Conservation (phyloP, 2,329 filamentous ascomycete species). For the Epichloe elymi region DNA sequence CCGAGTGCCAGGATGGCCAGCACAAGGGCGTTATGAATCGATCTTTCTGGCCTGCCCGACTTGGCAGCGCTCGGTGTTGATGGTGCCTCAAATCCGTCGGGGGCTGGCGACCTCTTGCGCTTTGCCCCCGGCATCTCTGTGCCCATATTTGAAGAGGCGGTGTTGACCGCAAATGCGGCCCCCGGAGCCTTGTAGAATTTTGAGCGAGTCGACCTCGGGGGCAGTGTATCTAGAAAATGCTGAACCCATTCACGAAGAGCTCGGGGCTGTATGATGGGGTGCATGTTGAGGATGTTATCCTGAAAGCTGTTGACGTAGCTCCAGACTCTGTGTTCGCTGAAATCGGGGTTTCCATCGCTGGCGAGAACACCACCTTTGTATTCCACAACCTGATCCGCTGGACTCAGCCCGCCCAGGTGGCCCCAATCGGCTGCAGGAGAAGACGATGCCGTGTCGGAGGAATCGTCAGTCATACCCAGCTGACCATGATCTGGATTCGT, state of each 20-base stretch:
- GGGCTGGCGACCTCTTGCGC: constrained; percentile 40
- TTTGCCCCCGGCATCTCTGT: constrained; percentile 28
- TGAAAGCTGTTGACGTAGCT: constrained; percentile 44
- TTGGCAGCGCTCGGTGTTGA: constrained; percentile 21
- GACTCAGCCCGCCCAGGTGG: constrained; percentile 38
- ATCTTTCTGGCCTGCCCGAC: constrained; percentile 43
- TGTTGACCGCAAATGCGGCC: constrained; percentile 20
- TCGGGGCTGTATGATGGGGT: constrained; percentile 44
- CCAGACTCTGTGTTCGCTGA: constrained; percentile 36
- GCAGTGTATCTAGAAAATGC: constrained; percentile 37
- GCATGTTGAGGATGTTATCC: constrained; percentile 50
- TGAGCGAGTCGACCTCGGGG: constrained; percentile 19
- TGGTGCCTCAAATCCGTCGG: constrained; percentile 20
- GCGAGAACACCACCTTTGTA: constrained; percentile 24
- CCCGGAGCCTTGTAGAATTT: constrained; percentile 16
- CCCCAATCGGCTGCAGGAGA: constrained; percentile 46
- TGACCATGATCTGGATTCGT: constrained; percentile 21
- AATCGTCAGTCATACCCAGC: constrained; percentile 32
- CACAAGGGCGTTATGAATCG: constrained; percentile 68
- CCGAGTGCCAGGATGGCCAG: constrained; percentile 76
- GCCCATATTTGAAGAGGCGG: constrained; percentile 12
- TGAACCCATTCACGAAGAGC: constrained; percentile 40
- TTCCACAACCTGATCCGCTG: constrained; percentile 25
- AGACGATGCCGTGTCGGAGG: constrained; percentile 39
- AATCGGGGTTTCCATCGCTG: constrained; percentile 39